Conservation (phyloP, 345 rosid species). For the Boechera retrofracta region DNA sequence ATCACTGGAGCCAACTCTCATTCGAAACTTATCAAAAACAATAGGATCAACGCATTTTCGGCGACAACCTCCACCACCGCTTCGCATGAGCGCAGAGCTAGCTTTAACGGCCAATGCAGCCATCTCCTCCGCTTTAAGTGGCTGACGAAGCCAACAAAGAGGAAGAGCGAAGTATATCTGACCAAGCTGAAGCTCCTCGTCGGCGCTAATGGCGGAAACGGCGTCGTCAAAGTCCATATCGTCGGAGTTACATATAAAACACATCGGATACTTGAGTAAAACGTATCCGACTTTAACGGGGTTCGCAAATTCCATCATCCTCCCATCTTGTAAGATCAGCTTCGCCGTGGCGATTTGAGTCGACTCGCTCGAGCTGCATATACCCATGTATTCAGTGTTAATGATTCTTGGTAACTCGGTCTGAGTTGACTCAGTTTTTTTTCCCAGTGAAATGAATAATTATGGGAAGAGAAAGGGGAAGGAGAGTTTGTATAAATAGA, state of each 20-base stretch:
- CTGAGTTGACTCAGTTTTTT: conserved; percentile 33
- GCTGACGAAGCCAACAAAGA: conserved; percentile 60
- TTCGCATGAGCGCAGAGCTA: conserved; percentile 72
- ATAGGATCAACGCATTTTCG: conserved; percentile 42
- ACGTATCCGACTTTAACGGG: conserved; percentile 81
- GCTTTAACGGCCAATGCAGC: conserved; percentile 99
- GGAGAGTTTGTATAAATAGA: conserved; percentile 31
- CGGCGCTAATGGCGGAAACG: conserved; percentile 63
- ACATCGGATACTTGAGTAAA: conserved; percentile 58
- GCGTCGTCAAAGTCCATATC: conserved; percentile 93
- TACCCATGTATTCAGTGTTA: conserved; percentile 61
- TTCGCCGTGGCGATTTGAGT: conserved; percentile 77
- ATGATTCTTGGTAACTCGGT: not conserved
- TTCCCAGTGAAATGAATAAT: conserved; percentile 10
- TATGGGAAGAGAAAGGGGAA: conserved; percentile 21
- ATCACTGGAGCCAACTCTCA: conserved; percentile 32
- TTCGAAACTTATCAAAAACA: conserved; percentile 32
- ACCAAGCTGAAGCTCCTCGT: conserved; percentile 84
- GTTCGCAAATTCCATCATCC: conserved; percentile 72
- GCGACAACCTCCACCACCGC: conserved; percentile 25
- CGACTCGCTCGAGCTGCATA: conserved; percentile 82
- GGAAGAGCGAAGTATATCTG: conserved; percentile 90
- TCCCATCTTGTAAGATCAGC: conserved; percentile 77
- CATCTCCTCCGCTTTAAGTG: conserved; percentile 84
- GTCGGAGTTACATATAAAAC: conserved; percentile 91